A percentile compares a stretch with the other conserved stretches of the same genome.
Evolutionary conservation across 2,329 filamentous ascomycete genomes (phyloP).

Genomic region (Colletotrichum acutatum): DNA sequence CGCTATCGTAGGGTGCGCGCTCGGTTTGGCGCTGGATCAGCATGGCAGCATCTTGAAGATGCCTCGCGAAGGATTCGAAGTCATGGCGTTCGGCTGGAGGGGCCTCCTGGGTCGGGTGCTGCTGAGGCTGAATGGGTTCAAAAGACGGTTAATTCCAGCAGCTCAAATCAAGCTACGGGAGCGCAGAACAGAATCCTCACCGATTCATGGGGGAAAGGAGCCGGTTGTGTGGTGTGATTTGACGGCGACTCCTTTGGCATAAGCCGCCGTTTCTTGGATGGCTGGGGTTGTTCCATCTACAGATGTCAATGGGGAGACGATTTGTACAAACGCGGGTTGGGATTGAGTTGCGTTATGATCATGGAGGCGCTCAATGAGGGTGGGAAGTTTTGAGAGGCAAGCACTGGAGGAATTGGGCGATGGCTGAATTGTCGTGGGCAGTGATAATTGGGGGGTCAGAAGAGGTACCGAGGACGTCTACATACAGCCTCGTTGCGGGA

Average conservation of each 20-base stretch:
- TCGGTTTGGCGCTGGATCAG: slow-evolving; percentile 73
- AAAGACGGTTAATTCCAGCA: slow-evolving; percentile 28
- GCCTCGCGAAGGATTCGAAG: slow-evolving; percentile 74
- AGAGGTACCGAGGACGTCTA: not conserved
- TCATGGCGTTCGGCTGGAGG: slow-evolving; percentile 64
- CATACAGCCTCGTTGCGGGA: not conserved
- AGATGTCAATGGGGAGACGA: slow-evolving; percentile 21
- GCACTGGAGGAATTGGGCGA: not conserved
- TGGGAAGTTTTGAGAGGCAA: not conserved
- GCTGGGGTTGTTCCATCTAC: slow-evolving; percentile 38
- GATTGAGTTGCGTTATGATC: not conserved
- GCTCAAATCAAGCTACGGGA: not conserved
- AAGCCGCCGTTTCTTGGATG: slow-evolving; percentile 36
- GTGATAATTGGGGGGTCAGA: not conserved
- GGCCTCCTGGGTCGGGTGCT: slow-evolving; percentile 53
- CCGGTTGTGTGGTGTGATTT: slow-evolving; percentile 23
- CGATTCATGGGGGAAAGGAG: slow-evolving; percentile 32
- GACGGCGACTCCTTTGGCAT: slow-evolving; percentile 29
- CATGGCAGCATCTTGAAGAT: slow-evolving; percentile 76
- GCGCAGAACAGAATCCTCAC: slow-evolving; percentile 36
- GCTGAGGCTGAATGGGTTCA: slow-evolving; percentile 42
- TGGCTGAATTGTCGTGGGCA: not conserved
- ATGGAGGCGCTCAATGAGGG: slow-evolving; percentile 7
- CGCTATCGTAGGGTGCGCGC: slow-evolving; percentile 65
- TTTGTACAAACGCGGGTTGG: not conserved